Base-by-base conservation (phyloP, 805 yeast species). In the Saccharomycopsis schoenii region DNA sequence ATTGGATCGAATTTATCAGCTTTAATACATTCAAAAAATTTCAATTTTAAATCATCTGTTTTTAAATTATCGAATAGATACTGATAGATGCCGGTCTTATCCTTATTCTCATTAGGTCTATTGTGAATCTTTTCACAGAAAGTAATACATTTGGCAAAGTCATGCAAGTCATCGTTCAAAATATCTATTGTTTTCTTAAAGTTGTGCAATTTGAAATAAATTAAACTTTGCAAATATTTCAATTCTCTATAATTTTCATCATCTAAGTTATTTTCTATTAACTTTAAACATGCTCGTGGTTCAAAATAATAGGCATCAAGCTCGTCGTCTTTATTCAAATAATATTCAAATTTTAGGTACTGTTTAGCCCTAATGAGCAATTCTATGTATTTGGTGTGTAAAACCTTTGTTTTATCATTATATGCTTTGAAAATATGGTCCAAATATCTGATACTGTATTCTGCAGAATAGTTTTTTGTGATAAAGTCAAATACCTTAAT, bases 141-240 rank as follows among this genome's bases (percentile, higher is more conserved):
- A 2, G 72, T 68, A 62, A 86, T 78, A 0, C 96, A 88, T n/a
- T 75, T 73, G 21, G 71, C 71, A 56, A 81, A 77, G 67, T 86
- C 86, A 2, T 80, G 72, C 55, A 88, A 70, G 21, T 83, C 83
- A 57, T 80, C 76, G 56, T 82, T 83, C 29, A 84, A 76, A 1
- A 89, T 80, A 60, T 82, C 81, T 17, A 93, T 72, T 0, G 89
- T 85, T 57, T 82, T 79, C 11, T 78, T 77, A 68, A 88, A 89
- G 58, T 82, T 82, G 0, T 82, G 84, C 52, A 87, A 67, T 62
- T 82, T 79, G 55, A 79, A 78, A 59, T 86, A 76, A 1, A 91
- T 80, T 55, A 80, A 76, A 0, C 88, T 82, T 50, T 81, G 78
- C 47, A 85, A 75, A 25, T 80, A 73, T 9, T 63, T 43, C 19